Evolutionary conservation across 441 rosid species (phyloP), one percentile per base, ranked within the genome.

Genomic region (Gossypium schwendimanii): DNA sequence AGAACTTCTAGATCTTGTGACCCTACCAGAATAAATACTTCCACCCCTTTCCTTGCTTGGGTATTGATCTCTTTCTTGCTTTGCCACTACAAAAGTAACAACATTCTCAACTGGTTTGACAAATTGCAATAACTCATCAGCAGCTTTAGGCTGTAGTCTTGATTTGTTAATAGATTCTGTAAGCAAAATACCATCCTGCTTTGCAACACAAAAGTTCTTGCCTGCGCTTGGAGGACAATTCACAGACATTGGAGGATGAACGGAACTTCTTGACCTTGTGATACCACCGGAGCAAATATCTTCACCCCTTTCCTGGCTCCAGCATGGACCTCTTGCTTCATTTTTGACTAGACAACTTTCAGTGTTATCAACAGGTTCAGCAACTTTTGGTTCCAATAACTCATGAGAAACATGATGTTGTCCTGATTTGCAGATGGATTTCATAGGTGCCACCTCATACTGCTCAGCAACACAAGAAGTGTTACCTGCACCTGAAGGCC

Each of bases 1-100:
- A 31, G 80, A 80, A 82, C 70, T 79, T 79, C 71, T 74, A 73
- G 84, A 75, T 65, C 84, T 83, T 73, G 75, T 74, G 75, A 77
- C 75, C 78, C 77, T 77, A 78, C 82, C 80, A 59, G 75, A 69
- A 76, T 69, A 72, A 39, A 74, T 63, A 70, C 14, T 76, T 61
- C 69, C 74, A 74, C 55, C 75, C 79, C 66, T 76, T 64, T 76
- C 80, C 73, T 70, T 75, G 66, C 78, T 75, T 68, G 63, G 79
- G 75, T 69, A 72, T 74, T 71, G 76, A 72, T 61, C 73, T 28
- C 63, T 59, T 74, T 82, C 63, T 20, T 41, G 65, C 54, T 69
- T 66, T 57, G 3, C 58, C 3, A 6, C 39, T 15, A 23, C 44
- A 44, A 9, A 58, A 14, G 54, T 44, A 23, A 8, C 55, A 26